Evolutionary conservation across 116 monocot genomes (phyloP), one percentile per base, ranked within the genome.

Genomic region (Posidonia oceanica): DNA sequence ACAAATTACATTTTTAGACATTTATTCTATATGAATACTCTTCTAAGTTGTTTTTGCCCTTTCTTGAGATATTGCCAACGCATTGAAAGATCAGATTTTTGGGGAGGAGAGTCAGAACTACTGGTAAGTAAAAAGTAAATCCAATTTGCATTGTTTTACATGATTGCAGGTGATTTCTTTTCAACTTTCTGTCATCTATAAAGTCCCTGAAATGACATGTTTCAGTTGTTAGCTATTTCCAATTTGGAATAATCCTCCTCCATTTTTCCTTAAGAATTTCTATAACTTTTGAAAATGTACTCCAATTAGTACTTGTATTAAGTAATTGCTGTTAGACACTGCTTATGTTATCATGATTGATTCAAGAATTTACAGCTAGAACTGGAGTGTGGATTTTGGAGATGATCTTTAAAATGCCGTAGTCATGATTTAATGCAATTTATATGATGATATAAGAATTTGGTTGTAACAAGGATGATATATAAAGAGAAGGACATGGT

Each of bases 41-140:
- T 12, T 17, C 15, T 40, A 64, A 40, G 40, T 40, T 64, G 11
- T 21, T 54, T 65, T 14, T 40, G 54, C 0, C 0, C 38, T 5
- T 22, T 70, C 64, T 63, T 3, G 56, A 92, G 97, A 72, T 98
- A 98, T 75, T 98, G 98, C 74, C 87, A 93, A 55, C 86, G 93
- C 39, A 98, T 98, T 64, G 67, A 71, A 69, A 74, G 81, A 20
- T 72, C 93, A 70, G 84, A 88, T 71, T 98, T 98, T 68, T 93
- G 98, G 98, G 93, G 98, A 71, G 98, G 98, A 70, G 93, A 98
- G 58, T 85, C 98, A 65, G 97, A 98, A 69, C 76, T 98, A 72
- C 48, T 98, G 83, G 97, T 98, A 80, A 74, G 72, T 63, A 37
- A 60, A 29, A 21, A 22, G 29, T 18, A 21, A 29, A 21, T 60